phyloP scores from a whole-genome alignment of 108 stramenopile genomes.

The Parietichytrium sp. region DNA sequence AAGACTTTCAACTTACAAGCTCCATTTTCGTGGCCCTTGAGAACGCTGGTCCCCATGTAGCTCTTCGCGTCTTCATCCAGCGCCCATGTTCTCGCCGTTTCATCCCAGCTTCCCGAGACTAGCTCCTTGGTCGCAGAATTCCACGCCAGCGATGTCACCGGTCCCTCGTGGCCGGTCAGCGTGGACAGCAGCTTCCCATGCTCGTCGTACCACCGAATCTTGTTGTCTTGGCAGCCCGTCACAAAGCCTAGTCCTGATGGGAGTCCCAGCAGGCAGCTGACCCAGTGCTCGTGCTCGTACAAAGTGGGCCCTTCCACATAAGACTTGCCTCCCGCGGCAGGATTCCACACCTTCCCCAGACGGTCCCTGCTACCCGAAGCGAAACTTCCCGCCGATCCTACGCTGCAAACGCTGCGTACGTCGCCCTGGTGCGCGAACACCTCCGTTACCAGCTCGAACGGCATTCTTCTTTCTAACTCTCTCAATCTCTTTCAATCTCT shows the following conservation, averaged over 20 bases:
- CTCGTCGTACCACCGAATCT: slow-evolving; percentile 19
- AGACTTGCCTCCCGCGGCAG: neutral
- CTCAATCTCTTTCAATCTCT: too few species aligned
- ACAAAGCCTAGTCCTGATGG: neutral
- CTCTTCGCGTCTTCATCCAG: neutral
- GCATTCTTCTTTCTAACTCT: too few species aligned
- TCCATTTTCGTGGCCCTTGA: neutral
- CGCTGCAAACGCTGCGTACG: neutral
- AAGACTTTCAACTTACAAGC: too few species aligned
- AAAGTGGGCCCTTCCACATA: neutral
- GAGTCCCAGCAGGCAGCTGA: neutral
- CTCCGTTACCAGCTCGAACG: slow-evolving; percentile 31
- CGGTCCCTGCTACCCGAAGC: slow-evolving; percentile 27
- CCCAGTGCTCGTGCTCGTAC: slow-evolving; percentile 35
- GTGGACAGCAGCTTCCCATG: slow-evolving; percentile 13
- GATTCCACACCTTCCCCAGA: neutral
- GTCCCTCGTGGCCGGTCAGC: slow-evolving; percentile 2
- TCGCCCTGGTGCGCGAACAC: slow-evolving; percentile 25
- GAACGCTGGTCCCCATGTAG: neutral
- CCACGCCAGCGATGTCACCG: slow-evolving; percentile 17
- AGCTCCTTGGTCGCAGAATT: neutral
- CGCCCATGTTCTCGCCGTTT: neutral
- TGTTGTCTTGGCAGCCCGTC: slow-evolving; percentile 22
- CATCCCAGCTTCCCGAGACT: slow-evolving; percentile 32
- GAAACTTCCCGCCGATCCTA: neutral